Evolutionary conservation across 176 grass and related monocot genomes (phyloP).

Genomic region (Oryza glumipatula): DNA sequence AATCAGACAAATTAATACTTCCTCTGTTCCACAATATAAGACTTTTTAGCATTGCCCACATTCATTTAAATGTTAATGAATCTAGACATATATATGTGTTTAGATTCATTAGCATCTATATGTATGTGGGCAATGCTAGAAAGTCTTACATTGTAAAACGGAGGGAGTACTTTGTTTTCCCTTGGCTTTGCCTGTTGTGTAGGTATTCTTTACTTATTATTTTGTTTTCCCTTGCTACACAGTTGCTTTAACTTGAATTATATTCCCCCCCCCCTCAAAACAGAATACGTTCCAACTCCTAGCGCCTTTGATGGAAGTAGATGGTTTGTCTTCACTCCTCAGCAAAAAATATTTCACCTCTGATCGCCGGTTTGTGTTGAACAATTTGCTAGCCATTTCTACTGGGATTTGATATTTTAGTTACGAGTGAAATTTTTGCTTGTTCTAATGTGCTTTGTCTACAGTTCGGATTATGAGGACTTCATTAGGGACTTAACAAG

Average conservation of each 20-base stretch:
- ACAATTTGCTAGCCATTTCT: slow-evolving; percentile 45
- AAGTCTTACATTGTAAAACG: too few species aligned
- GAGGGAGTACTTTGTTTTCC: neutral
- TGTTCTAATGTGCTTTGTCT: slow-evolving; percentile 27
- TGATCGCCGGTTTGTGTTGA: slow-evolving; percentile 75
- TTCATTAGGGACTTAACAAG: slow-evolving; percentile 91
- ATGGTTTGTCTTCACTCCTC: slow-evolving; percentile 67
- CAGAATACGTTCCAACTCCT: slow-evolving; percentile 89
- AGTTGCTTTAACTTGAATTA: slow-evolving; percentile 34
- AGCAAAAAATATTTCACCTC: slow-evolving; percentile 88
- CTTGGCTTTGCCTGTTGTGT: slow-evolving; percentile 71
- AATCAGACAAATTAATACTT: neutral
- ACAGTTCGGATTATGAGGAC: slow-evolving; percentile 86
- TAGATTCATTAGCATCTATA: too few species aligned
- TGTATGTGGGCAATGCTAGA: too few species aligned
- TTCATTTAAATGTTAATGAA: too few species aligned
- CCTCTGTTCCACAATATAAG: too few species aligned
- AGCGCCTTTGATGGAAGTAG: slow-evolving; percentile 79
- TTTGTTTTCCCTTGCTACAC: neutral
- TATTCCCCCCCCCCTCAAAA: slow-evolving; percentile 26
- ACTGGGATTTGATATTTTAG: slow-evolving; percentile 14
- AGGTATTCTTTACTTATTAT: slow-evolving; percentile 1
- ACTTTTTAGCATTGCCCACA: too few species aligned
- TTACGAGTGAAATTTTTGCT: slow-evolving; percentile 26
- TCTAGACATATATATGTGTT: too few species aligned